Evolutionary conservation across 305 asterid genomes (phyloP).

Genomic region (Fraxinus albicans): DNA sequence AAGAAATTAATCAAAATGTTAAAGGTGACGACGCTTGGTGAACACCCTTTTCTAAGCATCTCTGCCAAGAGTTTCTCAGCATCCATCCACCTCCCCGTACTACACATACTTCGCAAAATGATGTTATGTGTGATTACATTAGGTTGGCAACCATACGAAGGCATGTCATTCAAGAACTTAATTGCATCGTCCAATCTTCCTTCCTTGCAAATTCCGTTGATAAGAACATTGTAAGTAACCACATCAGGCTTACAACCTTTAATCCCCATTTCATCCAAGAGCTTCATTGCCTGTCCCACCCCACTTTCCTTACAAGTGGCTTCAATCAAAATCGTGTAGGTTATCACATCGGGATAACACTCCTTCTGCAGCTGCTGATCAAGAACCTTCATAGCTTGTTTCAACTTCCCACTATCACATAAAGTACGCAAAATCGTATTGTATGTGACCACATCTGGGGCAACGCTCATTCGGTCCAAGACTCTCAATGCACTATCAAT

Average conservation of each 20-base stretch:
- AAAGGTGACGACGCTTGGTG: slow-evolving; percentile 90
- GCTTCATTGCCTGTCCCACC: slow-evolving; percentile 75
- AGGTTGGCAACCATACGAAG: slow-evolving; percentile 74
- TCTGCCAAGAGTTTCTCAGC: slow-evolving; percentile 76
- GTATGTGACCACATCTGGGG: slow-evolving; percentile 87
- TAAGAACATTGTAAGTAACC: slow-evolving; percentile 78
- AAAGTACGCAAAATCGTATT: slow-evolving; percentile 77
- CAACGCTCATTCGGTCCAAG: slow-evolving; percentile 71
- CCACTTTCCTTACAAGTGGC: slow-evolving; percentile 79
- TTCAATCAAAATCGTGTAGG: slow-evolving; percentile 83
- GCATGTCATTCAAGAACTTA: slow-evolving; percentile 61
- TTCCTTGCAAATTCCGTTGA: slow-evolving; percentile 80
- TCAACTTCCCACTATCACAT: slow-evolving; percentile 73
- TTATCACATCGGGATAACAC: slow-evolving; percentile 76
- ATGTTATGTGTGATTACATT: slow-evolving; percentile 80
- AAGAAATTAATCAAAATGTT: slow-evolving; percentile 79
- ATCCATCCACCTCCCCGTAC: slow-evolving; percentile 84
- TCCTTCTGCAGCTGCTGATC: slow-evolving; percentile 58
- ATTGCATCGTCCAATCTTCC: slow-evolving; percentile 83
- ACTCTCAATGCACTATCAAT: slow-evolving; percentile 56
- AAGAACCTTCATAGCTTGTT: slow-evolving; percentile 81
- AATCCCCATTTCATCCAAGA: slow-evolving; percentile 77
- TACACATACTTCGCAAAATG: slow-evolving; percentile 80
- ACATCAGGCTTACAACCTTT: slow-evolving; percentile 83
- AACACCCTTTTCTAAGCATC: slow-evolving; percentile 74